phyloP scores from a whole-genome alignment of 164 flowering plant genomes.

The Nymphaea colorata region DNA sequence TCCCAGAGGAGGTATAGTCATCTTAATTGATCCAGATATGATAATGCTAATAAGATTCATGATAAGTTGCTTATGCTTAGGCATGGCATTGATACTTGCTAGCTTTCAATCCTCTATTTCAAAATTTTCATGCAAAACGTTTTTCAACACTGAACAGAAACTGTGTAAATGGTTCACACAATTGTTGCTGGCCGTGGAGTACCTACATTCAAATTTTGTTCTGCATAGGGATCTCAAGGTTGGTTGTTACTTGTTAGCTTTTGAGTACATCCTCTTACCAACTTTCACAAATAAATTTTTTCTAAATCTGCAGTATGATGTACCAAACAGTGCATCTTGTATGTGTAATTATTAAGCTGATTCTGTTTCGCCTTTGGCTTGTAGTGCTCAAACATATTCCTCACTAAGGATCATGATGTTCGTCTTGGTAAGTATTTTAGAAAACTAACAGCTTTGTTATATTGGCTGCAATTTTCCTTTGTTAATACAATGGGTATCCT shows the following conservation, averaged over 20 bases:
- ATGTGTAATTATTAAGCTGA: constrained; percentile 1
- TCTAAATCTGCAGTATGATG: no score
- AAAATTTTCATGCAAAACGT: background rate
- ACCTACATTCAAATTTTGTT: constrained; percentile 85
- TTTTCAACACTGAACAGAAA: background rate
- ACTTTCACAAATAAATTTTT: no score
- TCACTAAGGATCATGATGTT: constrained; percentile 88
- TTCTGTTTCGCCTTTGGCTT: constrained; percentile 4
- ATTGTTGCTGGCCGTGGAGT: constrained; percentile 83
- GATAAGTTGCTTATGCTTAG: background rate
- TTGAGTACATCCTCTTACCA: no score
- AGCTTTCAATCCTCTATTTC: background rate
- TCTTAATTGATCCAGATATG: background rate
- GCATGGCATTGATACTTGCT: background rate
- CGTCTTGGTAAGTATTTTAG: constrained; percentile 64
- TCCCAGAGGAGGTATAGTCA: constrained; percentile 81
- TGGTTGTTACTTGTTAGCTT: background rate
- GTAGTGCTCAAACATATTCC: constrained; percentile 98
- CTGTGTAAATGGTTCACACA: constrained; percentile 96
- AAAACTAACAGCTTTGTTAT: background rate
- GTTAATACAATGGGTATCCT: background rate
- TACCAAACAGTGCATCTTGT: no score
- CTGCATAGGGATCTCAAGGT: constrained; percentile 94
- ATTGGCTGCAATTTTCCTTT: no score
- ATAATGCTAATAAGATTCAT: no score